Evolutionary conservation across 305 asterid genomes (phyloP), one percentile per base, ranked within the genome.

Genomic region (Fraxinus baroniana): DNA sequence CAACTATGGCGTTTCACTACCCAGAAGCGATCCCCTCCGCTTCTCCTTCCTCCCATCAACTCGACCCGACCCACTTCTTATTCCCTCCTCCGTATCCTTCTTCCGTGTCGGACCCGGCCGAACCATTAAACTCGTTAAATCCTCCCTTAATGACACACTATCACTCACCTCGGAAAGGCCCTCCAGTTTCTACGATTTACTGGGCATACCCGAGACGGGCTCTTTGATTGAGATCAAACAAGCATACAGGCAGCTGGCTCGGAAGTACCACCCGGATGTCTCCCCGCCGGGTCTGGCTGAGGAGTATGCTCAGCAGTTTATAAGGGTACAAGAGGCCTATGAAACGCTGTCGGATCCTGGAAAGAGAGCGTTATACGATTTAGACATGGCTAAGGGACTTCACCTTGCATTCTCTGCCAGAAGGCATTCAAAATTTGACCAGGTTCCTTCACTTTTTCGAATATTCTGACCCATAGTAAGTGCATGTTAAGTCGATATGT

Each of bases 251-350:
- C 95, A 89, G 86, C 83, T 92, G 10, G 98, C 94, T 3, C 78
- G 95, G 83, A 94, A 93, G 93, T 93, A 92, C 85, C 98, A 94
- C 87, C 98, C 98, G 79, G 98, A 94, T 84, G 97, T 92, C 0
- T 94, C 97, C 2, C 98, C 97, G 0, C 97, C 98, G 85, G 97
- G 74, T 83, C 94, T 89, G 92, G 91, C 86, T 37, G 90, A 92
- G 75, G 95, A 91, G 90, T 89, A 91, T 39, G 91, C 98, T 0
- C 85, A 86, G 84, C 77, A 88, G 80, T 94, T 94, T 77, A 91
- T 94, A 77, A 91, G 83, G 85, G 95, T 94, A 0, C 97, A 94
- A 84, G 95, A 93, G 82, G 98, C 98, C 4, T 94, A 94, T n/a
- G n/a, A n/a, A n/a, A n/a, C n/a, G n/a, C n/a, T n/a, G n/a, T n/a